Evolutionary conservation across 192 early-diverging fungal species (phyloP).

Genomic region (Coemansia sp.): DNA sequence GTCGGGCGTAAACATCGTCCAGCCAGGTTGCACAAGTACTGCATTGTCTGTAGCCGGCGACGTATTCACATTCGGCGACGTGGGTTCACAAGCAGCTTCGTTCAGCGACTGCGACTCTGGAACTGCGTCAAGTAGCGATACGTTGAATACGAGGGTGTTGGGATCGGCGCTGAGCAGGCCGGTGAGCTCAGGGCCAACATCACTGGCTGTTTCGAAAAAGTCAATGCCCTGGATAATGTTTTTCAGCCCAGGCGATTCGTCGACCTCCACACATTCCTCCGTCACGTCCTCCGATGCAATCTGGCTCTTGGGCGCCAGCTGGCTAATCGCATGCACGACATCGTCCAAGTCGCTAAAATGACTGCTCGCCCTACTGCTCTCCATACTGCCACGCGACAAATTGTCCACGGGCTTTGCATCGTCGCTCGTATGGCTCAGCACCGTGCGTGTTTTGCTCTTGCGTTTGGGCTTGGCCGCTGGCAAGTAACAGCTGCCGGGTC

Average conservation of each 20-base stretch:
- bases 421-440: neutral
- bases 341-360: slow-evolving; percentile 11
- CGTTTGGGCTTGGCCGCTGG: slow-evolving; percentile 12
- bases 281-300: neutral
- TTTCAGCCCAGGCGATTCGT: slow-evolving; percentile 9
- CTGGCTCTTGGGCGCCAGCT: slow-evolving; percentile 29
- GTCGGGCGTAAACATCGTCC: slow-evolving; percentile 7
- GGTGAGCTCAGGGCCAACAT: slow-evolving; percentile 37
- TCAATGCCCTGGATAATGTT: slow-evolving; percentile 47
- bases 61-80: no score
- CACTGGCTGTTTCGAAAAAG: slow-evolving; percentile 25
- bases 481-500: slow-evolving; percentile 38
- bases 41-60: neutral
- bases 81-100: no score
- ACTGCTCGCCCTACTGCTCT: slow-evolving; percentile 4
- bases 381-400: neutral
- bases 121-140: neutral
- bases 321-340: slow-evolving; percentile 31
- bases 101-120: neutral
- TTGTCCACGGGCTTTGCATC: neutral
- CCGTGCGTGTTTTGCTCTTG: neutral
- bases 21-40: neutral
- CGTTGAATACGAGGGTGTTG: slow-evolving; percentile 26
- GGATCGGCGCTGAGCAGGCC: slow-evolving; percentile 45
- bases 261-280: neutral